Conservation (phyloP, 192 early-diverging fungal species). For the Umbelopsis sp. region DNA sequence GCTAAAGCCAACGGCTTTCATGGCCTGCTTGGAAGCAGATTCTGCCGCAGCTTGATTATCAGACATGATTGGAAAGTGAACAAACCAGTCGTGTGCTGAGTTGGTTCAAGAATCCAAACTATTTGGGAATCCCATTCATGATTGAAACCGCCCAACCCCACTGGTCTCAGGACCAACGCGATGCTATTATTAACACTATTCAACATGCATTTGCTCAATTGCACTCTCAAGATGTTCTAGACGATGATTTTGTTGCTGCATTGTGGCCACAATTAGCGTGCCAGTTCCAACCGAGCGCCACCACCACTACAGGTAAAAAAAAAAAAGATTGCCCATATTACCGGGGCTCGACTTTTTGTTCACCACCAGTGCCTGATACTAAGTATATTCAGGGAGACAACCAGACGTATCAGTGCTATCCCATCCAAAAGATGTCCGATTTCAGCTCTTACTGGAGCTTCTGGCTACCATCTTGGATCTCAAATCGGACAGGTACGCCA, state of each 20-base stretch:
- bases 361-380: too few species aligned
- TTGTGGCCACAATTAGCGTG: neutral
- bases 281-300: neutral
- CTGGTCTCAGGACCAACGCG: neutral
- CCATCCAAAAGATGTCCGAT: slow-evolving; percentile 23
- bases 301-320: neutral
- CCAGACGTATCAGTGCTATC: neutral
- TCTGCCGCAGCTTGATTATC: slow-evolving; percentile 21
- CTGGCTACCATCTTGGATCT: slow-evolving; percentile 23
- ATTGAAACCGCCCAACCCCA: neutral
- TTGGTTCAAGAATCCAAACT: neutral
- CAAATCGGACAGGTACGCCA: neutral
- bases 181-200: neutral
- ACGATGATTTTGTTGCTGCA: neutral
- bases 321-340: too few species aligned
- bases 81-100: slow-evolving; percentile 8
- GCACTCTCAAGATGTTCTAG: neutral
- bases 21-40: slow-evolving; percentile 9
- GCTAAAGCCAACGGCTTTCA: slow-evolving; percentile 47
- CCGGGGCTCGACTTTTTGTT: too few species aligned
- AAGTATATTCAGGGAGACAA: too few species aligned
- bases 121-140: slow-evolving; percentile 4
- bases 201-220: neutral
- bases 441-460: slow-evolving; percentile 28
- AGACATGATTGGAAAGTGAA: slow-evolving; percentile 20